These are phyloP conservation scores for Alternaria infectoria DNA, from an alignment of 2,329 filamentous ascomycete species.

Conservation along the genomic window DNA sequence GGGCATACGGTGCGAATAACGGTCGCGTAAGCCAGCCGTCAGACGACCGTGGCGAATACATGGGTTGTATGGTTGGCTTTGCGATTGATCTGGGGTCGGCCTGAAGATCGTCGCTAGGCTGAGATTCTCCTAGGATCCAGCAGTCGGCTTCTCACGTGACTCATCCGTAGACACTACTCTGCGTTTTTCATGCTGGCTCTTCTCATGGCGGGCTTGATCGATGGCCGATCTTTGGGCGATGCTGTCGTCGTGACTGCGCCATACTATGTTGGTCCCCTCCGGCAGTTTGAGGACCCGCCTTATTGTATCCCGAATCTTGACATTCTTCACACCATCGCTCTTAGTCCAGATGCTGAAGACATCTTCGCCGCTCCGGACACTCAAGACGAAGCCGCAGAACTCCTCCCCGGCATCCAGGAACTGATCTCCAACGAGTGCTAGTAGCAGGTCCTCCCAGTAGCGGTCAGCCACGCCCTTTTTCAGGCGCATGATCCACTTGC, in stretches of 20 bases:
- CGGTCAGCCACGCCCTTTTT: slow-evolving; percentile 97
- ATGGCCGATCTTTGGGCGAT: slow-evolving; percentile 91
- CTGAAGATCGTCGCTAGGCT: not conserved
- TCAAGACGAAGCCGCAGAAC: slow-evolving; percentile 92
- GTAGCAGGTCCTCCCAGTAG: slow-evolving; percentile 93
- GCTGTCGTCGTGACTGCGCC: slow-evolving; percentile 95
- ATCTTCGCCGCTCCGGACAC: slow-evolving; percentile 93
- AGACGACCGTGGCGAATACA: not conserved
- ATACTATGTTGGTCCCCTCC: slow-evolving; percentile 86
- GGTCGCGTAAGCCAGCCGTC: not conserved
- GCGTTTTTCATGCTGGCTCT: slow-evolving; percentile 60
- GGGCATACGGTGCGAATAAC: not conserved
- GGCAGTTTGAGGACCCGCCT: slow-evolving; percentile 88
- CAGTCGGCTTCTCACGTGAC: slow-evolving; percentile 38
- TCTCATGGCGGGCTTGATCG: slow-evolving; percentile 90
- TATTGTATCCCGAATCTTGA: slow-evolving; percentile 98
- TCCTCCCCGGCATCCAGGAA: slow-evolving; percentile 93
- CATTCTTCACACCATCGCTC: slow-evolving; percentile 88
- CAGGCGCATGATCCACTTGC: slow-evolving; percentile 95
- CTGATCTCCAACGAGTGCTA: slow-evolving; percentile 91
- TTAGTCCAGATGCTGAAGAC: slow-evolving; percentile 98
- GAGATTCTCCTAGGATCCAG: slow-evolving; percentile 26
- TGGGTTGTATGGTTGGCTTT: not conserved
- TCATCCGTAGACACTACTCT: slow-evolving; percentile 49
- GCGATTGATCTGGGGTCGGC: not conserved